Evolutionary conservation across 768 basidiomycete genomes (phyloP).

Genomic region (Auriscalpium vulgare): DNA sequence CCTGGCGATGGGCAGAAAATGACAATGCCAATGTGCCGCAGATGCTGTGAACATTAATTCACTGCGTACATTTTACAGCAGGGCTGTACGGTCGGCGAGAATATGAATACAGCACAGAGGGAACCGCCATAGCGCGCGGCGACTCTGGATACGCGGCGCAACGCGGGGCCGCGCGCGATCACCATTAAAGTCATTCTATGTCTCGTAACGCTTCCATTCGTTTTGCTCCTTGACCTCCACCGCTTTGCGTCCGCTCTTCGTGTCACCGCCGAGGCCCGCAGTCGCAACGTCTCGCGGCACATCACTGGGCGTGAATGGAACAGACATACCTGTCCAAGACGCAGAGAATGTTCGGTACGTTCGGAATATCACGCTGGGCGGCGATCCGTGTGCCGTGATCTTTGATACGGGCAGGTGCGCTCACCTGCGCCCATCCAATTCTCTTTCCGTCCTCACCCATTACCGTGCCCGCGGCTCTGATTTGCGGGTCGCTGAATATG

Average conservation of each 20-base stretch:
- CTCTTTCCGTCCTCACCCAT: neutral
- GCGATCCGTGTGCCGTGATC: slow-evolving; percentile 47
- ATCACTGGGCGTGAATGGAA: slow-evolving; percentile 3
- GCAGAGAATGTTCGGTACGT: slow-evolving; percentile 69
- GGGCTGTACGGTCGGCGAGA: no score
- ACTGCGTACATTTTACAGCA: no score
- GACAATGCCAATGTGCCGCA: no score
- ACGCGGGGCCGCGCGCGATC: no score
- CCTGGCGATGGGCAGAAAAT: no score
- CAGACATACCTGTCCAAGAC: slow-evolving; percentile 42
- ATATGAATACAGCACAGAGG: no score
- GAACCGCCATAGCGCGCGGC: no score
- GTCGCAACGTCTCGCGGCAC: no score
- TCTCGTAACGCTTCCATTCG: slow-evolving; percentile 5
- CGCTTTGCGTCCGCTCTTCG: neutral
- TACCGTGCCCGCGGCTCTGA: slow-evolving; percentile 45
- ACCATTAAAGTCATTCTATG: neutral
- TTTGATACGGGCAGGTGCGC: slow-evolving; percentile 74
- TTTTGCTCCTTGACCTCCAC: neutral
- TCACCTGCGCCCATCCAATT: neutral
- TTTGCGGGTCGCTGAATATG: slow-evolving; percentile 55
- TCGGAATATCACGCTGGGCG: slow-evolving; percentile 61
- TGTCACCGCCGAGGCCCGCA: no score
- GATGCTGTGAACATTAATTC: no score
- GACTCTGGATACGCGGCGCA: no score